phyloP scores from a whole-genome alignment of 192 early-diverging fungal genomes.

The Phlyctochytrium arcticum region DNA sequence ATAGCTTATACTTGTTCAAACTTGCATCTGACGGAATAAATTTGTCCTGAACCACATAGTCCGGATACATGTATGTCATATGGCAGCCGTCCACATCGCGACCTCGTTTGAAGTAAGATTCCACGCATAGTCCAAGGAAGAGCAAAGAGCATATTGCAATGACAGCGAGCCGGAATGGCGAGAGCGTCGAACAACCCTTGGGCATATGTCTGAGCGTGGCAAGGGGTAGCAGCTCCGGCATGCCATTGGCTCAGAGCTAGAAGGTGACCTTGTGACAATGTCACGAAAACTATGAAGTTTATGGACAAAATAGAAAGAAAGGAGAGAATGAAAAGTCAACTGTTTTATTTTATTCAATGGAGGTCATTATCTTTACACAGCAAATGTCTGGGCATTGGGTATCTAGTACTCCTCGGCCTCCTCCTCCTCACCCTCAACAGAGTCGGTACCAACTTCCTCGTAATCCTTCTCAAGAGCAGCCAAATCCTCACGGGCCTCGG shows the following conservation, averaged over 20 bases:
- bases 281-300: too few relatives aligned
- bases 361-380: too few relatives aligned
- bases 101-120: constrained; percentile 67
- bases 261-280: too few relatives aligned
- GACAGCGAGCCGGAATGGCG: neutral
- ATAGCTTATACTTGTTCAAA: constrained; percentile 63
- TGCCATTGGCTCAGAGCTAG: too few relatives aligned
- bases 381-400: too few relatives aligned
- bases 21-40: constrained; percentile 42
- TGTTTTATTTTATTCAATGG: too few relatives aligned
- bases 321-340: too few relatives aligned
- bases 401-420: constrained; percentile 57
- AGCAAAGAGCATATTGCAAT: neutral
- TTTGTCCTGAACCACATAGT: constrained; percentile 43
- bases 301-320: too few relatives aligned
- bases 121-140: constrained; percentile 21
- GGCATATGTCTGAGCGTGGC: too few relatives aligned
- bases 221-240: too few relatives aligned
- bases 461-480: constrained; percentile 99
- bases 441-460: constrained; percentile 99
- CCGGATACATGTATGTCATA: constrained; percentile 60
- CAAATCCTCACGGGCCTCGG: constrained; percentile 99
- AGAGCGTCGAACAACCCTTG: too few relatives aligned
- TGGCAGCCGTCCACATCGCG: constrained; percentile 46
- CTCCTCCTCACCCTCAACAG: constrained; percentile 77